Base-by-base conservation (phyloP, 345 rosid species). In the Lumnitzera littorea region DNA sequence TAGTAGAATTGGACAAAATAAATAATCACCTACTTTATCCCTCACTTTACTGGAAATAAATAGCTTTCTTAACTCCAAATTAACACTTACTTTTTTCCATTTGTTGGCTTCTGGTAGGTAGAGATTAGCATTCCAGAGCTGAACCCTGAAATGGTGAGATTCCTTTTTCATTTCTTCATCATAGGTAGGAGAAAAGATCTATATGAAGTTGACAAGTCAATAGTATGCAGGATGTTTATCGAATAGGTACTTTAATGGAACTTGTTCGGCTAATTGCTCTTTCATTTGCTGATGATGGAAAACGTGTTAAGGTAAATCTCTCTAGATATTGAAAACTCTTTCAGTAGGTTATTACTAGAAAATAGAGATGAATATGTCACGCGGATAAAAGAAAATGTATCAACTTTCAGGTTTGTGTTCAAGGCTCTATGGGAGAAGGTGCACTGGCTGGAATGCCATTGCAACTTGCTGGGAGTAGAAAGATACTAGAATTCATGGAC, bases 401-500 rank as follows among this genome's bases (percentile, higher is more conserved):
- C 53, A 10, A 56, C 59, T 57, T 62, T 46, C 74, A 92, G 98
- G 98, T 92, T 66, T 92, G 98, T 75, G 98, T 89, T 64, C 98
- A 92, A 79, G 98, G 98, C 36, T 89, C 98, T 13, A 89, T 92
- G 98, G 96, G 98, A 52, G 76, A 78, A 71, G 96, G 98, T 53
- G 96, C 96, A 67, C 89, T 92, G 47, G 89, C 92, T 67, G 98
- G 98, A 75, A 92, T 89, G 96, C 96, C 98, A 12, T 46, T 92
- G 75, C 98, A 92, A 61, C 85, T 92, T 68, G 92, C 96, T 43
- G 98, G 98, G 66, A 85, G 67, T 70, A 77, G 96, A 50, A 85
- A 78, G 80, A 92, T 92, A 54, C 78, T 92, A 80, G 98, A 92
- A 77, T 87, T 67, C 70, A 92, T 92, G 98, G 98, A 92, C 71